Evolutionary conservation across 768 basidiomycete species (phyloP).

Genomic region (Termitomyces sp.): DNA sequence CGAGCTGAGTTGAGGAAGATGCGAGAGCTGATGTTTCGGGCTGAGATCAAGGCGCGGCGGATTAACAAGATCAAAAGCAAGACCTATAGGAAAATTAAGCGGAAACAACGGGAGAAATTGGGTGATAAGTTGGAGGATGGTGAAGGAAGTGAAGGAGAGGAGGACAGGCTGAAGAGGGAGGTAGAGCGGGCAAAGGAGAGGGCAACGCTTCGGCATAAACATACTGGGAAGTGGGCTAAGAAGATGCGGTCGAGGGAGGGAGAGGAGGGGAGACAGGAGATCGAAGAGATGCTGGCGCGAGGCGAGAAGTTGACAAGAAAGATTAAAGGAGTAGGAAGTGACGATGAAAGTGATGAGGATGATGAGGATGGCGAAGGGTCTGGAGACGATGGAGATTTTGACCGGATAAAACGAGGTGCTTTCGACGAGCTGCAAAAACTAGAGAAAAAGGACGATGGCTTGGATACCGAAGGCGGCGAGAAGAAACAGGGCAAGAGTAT

Average conservation of each 20-base stretch:
- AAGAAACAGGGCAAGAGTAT: constrained; percentile 57
- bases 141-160: constrained; percentile 49
- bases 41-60: constrained; percentile 85
- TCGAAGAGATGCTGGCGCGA: constrained; percentile 81
- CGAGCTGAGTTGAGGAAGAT: constrained; percentile 80
- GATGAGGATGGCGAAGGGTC: constrained; percentile 44
- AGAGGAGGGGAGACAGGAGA: constrained; percentile 59
- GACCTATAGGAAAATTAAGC: constrained; percentile 80
- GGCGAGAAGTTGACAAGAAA: constrained; percentile 76
- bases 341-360: constrained; percentile 44
- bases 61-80: constrained; percentile 96
- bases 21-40: constrained; percentile 92
- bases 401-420: constrained; percentile 58
- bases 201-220: constrained; percentile 85
- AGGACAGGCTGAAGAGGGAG: constrained; percentile 64
- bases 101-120: constrained; percentile 71
- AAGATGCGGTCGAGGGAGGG: constrained; percentile 57
- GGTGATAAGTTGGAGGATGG: constrained; percentile 43
- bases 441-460: constrained; percentile 33
- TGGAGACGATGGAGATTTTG: constrained; percentile 30
- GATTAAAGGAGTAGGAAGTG: constrained; percentile 64
- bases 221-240: constrained; percentile 85
- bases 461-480: constrained; percentile 21
- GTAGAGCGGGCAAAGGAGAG: constrained; percentile 81
- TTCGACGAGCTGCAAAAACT: constrained; percentile 73